These are phyloP conservation scores for Mucor mucedo DNA, from an alignment of 371 early-diverging fungal genomes.

Conservation along the genomic window DNA sequence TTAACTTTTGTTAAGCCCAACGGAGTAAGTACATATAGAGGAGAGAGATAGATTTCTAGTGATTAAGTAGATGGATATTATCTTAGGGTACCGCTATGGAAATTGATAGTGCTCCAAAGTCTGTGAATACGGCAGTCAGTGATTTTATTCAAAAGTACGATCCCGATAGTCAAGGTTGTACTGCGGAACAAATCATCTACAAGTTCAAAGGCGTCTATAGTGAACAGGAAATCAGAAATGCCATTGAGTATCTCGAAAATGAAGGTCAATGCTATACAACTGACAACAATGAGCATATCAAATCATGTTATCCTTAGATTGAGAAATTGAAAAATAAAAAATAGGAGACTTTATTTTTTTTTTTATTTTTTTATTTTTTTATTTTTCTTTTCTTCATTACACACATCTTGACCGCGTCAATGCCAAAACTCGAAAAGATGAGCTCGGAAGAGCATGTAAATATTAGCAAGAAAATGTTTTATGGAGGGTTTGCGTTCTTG, in stretches of 20 bases:
- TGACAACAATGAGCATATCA: slow-evolving; percentile 66
- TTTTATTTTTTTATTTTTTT: slow-evolving; percentile 3
- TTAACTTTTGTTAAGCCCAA: slow-evolving; percentile 51
- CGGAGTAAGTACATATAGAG: slow-evolving; percentile 11
- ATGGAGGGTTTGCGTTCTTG: slow-evolving; percentile 62
- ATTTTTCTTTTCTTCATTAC: background rate
- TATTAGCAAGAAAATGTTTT: slow-evolving; percentile 63
- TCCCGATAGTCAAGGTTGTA: slow-evolving; percentile 35
- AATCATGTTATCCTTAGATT: slow-evolving; percentile 31
- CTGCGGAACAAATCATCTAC: slow-evolving; percentile 40
- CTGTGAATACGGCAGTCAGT: slow-evolving; percentile 27
- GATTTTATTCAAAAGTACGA: slow-evolving; percentile 31
- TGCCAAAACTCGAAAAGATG: slow-evolving; percentile 61
- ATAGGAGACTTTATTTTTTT: background rate
- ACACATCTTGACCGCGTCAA: slow-evolving; percentile 7
- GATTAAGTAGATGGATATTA: too few relatives aligned
- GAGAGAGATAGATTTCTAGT: background rate
- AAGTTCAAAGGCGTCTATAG: slow-evolving; percentile 42
- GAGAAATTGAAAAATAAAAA: slow-evolving; percentile 3
- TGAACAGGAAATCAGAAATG: slow-evolving; percentile 47
- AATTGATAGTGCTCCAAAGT: slow-evolving; percentile 7
- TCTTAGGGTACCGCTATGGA: slow-evolving; percentile 11
- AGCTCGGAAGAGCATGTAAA: slow-evolving; percentile 57
- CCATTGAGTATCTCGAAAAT: slow-evolving; percentile 52
- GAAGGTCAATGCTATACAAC: slow-evolving; percentile 75